These are phyloP conservation scores for Globisporangium megalacanthum DNA, from an alignment of 352 stramenopile species.

Conservation along the genomic window DNA sequence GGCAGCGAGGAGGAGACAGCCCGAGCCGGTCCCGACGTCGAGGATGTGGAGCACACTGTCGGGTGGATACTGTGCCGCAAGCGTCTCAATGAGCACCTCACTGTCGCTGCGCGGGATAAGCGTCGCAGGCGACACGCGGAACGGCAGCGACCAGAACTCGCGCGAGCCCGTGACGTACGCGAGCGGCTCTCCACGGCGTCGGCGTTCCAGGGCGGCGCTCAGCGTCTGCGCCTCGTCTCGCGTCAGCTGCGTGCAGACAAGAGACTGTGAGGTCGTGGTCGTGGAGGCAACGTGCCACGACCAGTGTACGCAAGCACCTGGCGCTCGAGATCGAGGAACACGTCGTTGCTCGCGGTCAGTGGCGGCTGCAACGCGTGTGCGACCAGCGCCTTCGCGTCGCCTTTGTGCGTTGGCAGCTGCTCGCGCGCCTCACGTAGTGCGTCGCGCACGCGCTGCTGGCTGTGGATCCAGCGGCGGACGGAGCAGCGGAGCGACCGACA, in stretches of 20 bases:
- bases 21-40: conserved; percentile 66
- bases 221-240: conserved; percentile 25
- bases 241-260: conserved; percentile 21
- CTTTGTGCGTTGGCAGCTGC: conserved; percentile 2
- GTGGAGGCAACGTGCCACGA: not conserved
- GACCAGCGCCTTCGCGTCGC: conserved; percentile 54
- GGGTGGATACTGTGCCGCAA: conserved; percentile 37
- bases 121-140: conserved; percentile 46
- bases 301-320: conserved; percentile 11
- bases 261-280: not conserved
- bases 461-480: conserved; percentile 6
- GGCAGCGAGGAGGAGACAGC: conserved; percentile 59
- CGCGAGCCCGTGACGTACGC: conserved; percentile 63
- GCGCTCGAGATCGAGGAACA: conserved; percentile 52
- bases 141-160: conserved; percentile 74
- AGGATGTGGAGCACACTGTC: conserved; percentile 39
- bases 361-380: conserved; percentile 38
- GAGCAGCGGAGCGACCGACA: not conserved
- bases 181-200: conserved; percentile 47
- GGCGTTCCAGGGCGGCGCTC: conserved; percentile 14
- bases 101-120: conserved; percentile 81
- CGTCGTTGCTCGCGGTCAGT: conserved; percentile 37
- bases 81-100: conserved; percentile 72
- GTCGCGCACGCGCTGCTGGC: conserved; percentile 8
- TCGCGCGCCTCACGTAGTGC: conserved; percentile 8